Percentiles rank a stretch among this genome's conserved stretches.
Evolutionary conservation across 2,329 filamentous ascomycete species (phyloP).

Genomic region (Paracoccidioides lutzii): DNA sequence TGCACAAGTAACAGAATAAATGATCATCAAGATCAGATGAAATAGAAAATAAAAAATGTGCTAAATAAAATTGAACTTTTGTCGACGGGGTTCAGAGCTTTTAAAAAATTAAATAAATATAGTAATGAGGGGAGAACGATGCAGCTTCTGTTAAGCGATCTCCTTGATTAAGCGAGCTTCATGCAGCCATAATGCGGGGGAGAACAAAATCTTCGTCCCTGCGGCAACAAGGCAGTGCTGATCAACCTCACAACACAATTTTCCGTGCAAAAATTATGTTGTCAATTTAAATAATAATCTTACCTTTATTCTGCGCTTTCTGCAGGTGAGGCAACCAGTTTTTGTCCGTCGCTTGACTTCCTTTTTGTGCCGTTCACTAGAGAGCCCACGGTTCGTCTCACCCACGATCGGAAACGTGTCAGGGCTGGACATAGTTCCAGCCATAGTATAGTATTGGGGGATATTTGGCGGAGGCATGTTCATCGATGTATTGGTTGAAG

Average conservation of each 20-base stretch:
- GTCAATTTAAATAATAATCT: slow-evolving; percentile 20
- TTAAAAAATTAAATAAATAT: not conserved
- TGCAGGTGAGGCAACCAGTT: slow-evolving; percentile 55
- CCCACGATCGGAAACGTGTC: slow-evolving; percentile 42
- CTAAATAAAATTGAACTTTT: not conserved
- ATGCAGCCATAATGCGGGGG: slow-evolving; percentile 6
- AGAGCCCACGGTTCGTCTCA: slow-evolving; percentile 42
- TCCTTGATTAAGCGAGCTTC: slow-evolving; percentile 10
- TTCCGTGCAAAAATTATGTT: slow-evolving; percentile 3
- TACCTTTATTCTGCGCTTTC: slow-evolving; percentile 62
- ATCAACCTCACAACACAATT: not conserved
- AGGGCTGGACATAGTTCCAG: slow-evolving; percentile 28
- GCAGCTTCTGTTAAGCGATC: slow-evolving; percentile 5
- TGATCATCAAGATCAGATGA: not conserved
- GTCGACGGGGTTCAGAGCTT: not conserved
- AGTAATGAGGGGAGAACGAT: not conserved
- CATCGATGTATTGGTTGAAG: slow-evolving; percentile 7
- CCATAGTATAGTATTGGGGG: slow-evolving; percentile 39
- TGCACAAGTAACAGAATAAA: not conserved
- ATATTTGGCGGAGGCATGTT: slow-evolving; percentile 10
- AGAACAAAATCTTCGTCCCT: not conserved
- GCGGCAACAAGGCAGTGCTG: not conserved
- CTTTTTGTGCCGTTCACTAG: slow-evolving; percentile 51
- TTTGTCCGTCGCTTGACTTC: slow-evolving; percentile 66
- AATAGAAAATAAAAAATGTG: slow-evolving; percentile 6